Percentiles rank a stretch among this genome's conserved stretches.
phyloP scores from a whole-genome alignment of 2,329 filamentous ascomycete genomes.

The Apiospora kogelbergensis region DNA sequence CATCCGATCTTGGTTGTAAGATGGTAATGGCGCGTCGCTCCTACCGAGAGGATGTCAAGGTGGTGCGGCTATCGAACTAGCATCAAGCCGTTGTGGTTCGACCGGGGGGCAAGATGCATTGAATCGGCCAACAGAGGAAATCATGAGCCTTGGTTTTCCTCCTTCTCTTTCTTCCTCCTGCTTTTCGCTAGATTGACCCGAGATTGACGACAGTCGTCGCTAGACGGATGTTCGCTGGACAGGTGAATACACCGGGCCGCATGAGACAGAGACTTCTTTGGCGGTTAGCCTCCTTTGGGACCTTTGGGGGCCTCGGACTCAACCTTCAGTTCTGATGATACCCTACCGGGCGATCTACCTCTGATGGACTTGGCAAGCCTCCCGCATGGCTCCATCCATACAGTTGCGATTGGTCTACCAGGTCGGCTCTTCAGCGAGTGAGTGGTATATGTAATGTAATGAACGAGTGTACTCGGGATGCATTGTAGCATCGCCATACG shows the following conservation, averaged over 20 bases:
- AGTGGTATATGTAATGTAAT: no score
- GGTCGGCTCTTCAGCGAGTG: background rate
- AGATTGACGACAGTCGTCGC: background rate
- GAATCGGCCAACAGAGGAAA: background rate
- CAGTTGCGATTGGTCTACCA: background rate
- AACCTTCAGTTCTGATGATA: background rate
- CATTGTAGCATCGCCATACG: background rate
- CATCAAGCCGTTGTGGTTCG: constrained; percentile 1
- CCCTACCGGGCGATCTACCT: background rate
- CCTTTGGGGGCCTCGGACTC: background rate
- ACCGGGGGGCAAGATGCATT: background rate
- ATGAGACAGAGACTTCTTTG: background rate
- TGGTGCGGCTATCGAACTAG: constrained; percentile 2
- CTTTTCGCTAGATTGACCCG: no score
- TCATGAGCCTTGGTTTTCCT: background rate
- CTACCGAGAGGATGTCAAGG: background rate
- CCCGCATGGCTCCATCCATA: background rate
- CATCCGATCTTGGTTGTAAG: background rate
- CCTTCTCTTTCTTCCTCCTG: background rate
- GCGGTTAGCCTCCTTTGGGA: background rate
- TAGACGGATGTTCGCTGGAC: no score
- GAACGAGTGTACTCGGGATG: no score
- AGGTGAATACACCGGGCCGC: background rate
- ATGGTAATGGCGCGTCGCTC: background rate
- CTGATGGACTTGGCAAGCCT: background rate